A percentile compares a stretch with the other conserved stretches of the same genome.
Evolutionary conservation across 495 filamentous ascomycete genomes (phyloP).

Genomic region (Penicillium coffeae): DNA sequence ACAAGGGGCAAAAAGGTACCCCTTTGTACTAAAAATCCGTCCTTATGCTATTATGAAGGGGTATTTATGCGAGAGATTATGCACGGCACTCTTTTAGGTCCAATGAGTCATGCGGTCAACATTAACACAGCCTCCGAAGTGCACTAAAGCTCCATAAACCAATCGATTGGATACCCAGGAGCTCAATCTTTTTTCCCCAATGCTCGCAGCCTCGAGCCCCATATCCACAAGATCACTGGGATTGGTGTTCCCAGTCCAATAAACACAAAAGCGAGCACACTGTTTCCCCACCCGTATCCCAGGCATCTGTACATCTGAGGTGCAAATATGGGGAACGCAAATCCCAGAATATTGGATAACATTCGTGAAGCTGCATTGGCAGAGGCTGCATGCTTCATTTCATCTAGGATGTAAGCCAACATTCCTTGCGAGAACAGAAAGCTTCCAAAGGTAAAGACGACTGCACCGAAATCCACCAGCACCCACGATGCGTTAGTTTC

Average conservation of each 20-base stretch:
- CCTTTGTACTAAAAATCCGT: too few relatives aligned
- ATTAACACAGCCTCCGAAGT: too few relatives aligned
- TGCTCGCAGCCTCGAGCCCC: not conserved
- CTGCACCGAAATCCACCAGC: not conserved
- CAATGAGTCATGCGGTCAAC: too few relatives aligned
- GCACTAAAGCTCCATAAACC: too few relatives aligned
- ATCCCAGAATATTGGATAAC: not conserved
- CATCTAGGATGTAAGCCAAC: slow-evolving; percentile 1
- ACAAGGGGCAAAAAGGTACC: too few relatives aligned
- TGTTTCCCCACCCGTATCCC: slow-evolving; percentile 2
- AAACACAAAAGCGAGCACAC: not conserved
- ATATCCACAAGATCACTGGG: not conserved
- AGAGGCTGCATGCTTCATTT: not conserved
- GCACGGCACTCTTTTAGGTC: too few relatives aligned
- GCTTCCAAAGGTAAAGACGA: not conserved
- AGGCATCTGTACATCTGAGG: not conserved
- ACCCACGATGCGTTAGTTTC: not conserved
- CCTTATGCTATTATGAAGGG: too few relatives aligned
- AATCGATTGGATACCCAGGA: too few relatives aligned
- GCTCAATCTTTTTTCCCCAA: not conserved
- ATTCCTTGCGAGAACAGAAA: not conserved
- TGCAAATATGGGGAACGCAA: not conserved
- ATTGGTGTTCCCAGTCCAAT: not conserved
- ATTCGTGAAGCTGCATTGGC: not conserved
- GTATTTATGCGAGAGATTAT: too few relatives aligned